Base-by-base conservation (phyloP, 2,329 filamentous ascomycete species). In the Colletotrichum magnum region DNA sequence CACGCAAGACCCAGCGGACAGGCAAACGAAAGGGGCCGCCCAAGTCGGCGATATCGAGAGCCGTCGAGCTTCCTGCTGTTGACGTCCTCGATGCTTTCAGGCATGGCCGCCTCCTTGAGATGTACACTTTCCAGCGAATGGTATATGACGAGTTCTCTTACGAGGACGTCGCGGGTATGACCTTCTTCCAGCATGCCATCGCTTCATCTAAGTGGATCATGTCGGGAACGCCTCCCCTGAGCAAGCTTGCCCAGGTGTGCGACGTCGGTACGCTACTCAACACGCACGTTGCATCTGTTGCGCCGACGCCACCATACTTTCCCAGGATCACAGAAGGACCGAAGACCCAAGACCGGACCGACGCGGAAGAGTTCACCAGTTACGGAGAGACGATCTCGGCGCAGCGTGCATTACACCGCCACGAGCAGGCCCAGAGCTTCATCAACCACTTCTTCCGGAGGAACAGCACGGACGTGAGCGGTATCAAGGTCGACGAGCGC, bases 101-200 rank as follows among this genome's bases (percentile, higher is more conserved):
- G 24, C 39, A 63, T 0, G 69, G 63, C 13, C 69, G 72, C 6
- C 63, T 79, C 2, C 72, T 85, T 0, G 80, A 84, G 67, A 73
- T 75, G 47, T 83, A 79, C 68, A 80, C 75, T 41, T 84, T 76
- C 41, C 69, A 77, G 18, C 77, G 82, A 4, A 73, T 84, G 12
- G 75, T 85, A 10, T 80, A 80, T 71, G 83, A 85, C 64, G 83
- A 85, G 68, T 83, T 81, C 70, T 82, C 83, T 0, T 84, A 84
- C 64, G 73, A 78, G 45, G 77, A 81, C 26, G 66, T 68, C 4
- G 32, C 67, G 2, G 73, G 79, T 2, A 70, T 74, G 0, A 71
- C 77, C 7, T 83, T 84, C 70, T 72, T 84, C 24, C 70, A 72
- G 18, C 74, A 77, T 9, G 72, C 73, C 6, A 59, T 75, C 1